Evolutionary conservation across 2,329 filamentous ascomycete genomes (phyloP), one percentile per base, ranked within the genome.

Genomic region (Thermochaetoides dissita): DNA sequence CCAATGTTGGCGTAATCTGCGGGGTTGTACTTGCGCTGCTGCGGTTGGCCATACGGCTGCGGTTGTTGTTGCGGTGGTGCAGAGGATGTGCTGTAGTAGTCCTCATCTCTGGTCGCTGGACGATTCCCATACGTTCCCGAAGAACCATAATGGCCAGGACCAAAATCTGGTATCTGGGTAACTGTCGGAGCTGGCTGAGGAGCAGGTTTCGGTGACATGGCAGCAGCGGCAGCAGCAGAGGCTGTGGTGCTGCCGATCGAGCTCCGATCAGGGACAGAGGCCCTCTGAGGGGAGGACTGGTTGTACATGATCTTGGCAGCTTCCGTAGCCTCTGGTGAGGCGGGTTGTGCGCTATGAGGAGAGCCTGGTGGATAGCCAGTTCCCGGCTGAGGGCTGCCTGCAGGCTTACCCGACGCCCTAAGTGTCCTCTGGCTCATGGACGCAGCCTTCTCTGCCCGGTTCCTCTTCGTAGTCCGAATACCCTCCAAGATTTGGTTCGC

Each of bases 401-500:
- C 63, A 33, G 66, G 61, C 53, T 70, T 74, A 43, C 60, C 51
- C 39, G 60, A 53, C 29, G 72, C 66, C 41, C 85, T 72, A 46
- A 89, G 64, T 3, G 81, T 86, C 55, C 74, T 73, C 39, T 77
- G 76, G 46, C 71, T 74, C 61, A 89, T 67, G 36, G 64, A 73
- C 1, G 68, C 63, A 0, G 63, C 64, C 59, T 76, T 74, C 40
- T 69, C 68, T 62, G 82, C 70, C 39, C 68, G 63, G 45, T 77
- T 74, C 57, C 79, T 76, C 64, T 88, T 93, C 46, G 83, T 80
- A 39, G 78, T 79, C 56, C 85, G 77, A 53, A 95, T 84, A 39
- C 88, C 85, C 49, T 87, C 81, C 42, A 96, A 63, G 50, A 98
- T 95, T 57, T 93, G 79, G 60, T 95, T 96, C 36, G 91, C 91